Percentiles rank a stretch among this genome's conserved stretches.
Evolutionary conservation across 192 early-diverging fungal genomes (phyloP).

Genomic region (Phycomyces nitens): DNA sequence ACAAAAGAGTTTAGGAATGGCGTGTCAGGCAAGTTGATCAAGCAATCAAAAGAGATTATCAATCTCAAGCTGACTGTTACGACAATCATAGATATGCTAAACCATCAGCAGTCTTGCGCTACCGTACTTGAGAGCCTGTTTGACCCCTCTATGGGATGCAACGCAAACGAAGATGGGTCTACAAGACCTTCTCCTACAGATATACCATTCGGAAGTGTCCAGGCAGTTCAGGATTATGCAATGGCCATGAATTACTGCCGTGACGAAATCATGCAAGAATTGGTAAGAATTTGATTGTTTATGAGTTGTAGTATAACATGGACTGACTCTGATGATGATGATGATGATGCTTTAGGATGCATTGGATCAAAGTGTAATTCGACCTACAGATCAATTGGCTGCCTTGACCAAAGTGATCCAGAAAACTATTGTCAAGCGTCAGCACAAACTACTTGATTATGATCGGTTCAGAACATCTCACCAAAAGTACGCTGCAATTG

Average conservation of each 20-base stretch:
- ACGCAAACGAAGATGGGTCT: constrained; percentile 44
- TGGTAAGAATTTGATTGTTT: constrained; percentile 35
- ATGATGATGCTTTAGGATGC: constrained; percentile 32
- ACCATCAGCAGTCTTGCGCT: constrained; percentile 11
- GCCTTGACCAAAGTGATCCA: constrained; percentile 69
- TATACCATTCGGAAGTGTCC: constrained; percentile 36
- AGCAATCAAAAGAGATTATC: not conserved
- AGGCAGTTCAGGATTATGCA: constrained; percentile 48
- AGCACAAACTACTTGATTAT: constrained; percentile 89
- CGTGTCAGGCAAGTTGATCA: constrained; percentile 29
- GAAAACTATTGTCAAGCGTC: constrained; percentile 81
- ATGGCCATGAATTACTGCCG: constrained; percentile 42
- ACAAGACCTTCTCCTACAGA: constrained; percentile 22
- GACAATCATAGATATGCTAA: constrained; percentile 19
- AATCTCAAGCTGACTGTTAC: no score
- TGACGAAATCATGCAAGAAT: constrained; percentile 51
- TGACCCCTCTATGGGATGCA: constrained; percentile 23
- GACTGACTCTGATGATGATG: no score
- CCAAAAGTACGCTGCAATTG: constrained; percentile 71
- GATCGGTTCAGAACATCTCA: constrained; percentile 73
- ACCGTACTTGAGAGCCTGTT: constrained; percentile 3
- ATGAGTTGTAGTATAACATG: not conserved
- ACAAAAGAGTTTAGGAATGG: constrained; percentile 63
- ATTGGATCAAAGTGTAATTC: constrained; percentile 73
- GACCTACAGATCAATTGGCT: constrained; percentile 67